Conservation (phyloP, 352 stramenopile genomes). For the Phytopythium kandeliae region DNA sequence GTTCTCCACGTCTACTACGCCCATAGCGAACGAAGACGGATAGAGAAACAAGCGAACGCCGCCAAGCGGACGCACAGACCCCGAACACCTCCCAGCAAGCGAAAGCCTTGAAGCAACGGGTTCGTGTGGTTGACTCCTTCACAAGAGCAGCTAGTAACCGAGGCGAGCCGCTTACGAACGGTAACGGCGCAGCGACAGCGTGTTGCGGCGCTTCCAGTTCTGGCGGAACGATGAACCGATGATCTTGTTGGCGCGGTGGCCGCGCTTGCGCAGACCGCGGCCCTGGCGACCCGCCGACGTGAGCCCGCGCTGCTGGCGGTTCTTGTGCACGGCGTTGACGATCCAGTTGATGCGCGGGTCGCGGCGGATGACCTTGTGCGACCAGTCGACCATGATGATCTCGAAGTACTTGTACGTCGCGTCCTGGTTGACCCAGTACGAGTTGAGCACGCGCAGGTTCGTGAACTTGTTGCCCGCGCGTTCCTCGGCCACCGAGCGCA, state of each 20-base stretch:
- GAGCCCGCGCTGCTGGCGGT: constrained; percentile 98
- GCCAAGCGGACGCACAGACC: constrained; percentile 2
- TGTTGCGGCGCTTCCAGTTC: constrained; percentile 99
- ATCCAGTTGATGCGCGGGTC: constrained; percentile 99
- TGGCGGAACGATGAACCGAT: constrained; percentile 95
- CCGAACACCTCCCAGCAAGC: constrained; percentile 2
- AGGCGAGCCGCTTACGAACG: constrained; percentile 74
- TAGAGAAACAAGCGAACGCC: neutral
- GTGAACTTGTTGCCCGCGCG: constrained; percentile 96
- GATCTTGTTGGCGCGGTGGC: constrained; percentile 99
- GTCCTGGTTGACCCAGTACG: constrained; percentile 99
- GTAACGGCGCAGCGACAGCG: constrained; percentile 97
- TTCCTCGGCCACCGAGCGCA: constrained; percentile 97
- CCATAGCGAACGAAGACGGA: neutral
- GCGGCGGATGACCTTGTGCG: constrained; percentile 97
- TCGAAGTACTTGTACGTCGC: constrained; percentile 99
- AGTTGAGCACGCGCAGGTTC: constrained; percentile 99
- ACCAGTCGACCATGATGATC: constrained; percentile 99
- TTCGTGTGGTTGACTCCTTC: constrained; percentile 7
- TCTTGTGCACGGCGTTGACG: constrained; percentile 98
- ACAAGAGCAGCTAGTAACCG: neutral
- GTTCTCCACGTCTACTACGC: neutral
- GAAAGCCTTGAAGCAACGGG: constrained; percentile 10
- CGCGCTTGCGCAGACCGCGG: constrained; percentile 97
- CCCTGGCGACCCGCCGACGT: constrained; percentile 96